phyloP scores from a whole-genome alignment of 23 red algal genomes.

The Pyropia yezoensis region DNA sequence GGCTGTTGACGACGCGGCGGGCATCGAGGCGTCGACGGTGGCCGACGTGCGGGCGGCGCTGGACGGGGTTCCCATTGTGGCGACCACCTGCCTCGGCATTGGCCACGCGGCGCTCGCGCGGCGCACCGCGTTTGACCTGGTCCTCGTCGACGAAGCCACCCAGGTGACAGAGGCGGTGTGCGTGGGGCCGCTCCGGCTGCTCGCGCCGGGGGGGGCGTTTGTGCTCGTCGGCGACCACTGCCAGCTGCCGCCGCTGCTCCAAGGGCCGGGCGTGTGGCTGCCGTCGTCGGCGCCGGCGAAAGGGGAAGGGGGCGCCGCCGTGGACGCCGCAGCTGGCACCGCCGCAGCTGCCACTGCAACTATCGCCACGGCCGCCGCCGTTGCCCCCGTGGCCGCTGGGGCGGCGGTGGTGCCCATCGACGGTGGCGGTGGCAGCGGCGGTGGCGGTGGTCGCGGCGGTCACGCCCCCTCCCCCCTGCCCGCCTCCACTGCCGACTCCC shows the following conservation, averaged over 20 bases:
- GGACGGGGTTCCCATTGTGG: conserved; percentile 37
- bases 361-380: too few species aligned
- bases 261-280: background rate
- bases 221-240: conserved; percentile 91
- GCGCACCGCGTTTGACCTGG: conserved; percentile 69
- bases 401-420: too few species aligned
- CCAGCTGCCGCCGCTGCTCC: conserved; percentile 78
- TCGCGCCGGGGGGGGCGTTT: conserved; percentile 17
- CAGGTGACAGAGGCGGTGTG: conserved; percentile 85
- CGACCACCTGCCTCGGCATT: conserved; percentile 75
- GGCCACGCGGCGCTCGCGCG: conserved; percentile 49
- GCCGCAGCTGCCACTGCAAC: too few species aligned
- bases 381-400: too few species aligned
- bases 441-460: background rate
- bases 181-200: conserved; percentile 51
- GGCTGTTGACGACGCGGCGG: too few species aligned
- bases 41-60: conserved; percentile 1
- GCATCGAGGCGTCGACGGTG: background rate
- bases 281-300: too few species aligned
- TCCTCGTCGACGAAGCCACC: conserved; percentile 85
- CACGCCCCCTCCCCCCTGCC: too few species aligned
- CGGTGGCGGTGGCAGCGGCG: background rate
- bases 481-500: conserved; percentile 10
- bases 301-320: too few species aligned
- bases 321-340: too few species aligned